Evolutionary conservation across 164 flowering plant species (phyloP), one percentile per base, ranked within the genome.

Genomic region (Cinnamomum chago): DNA sequence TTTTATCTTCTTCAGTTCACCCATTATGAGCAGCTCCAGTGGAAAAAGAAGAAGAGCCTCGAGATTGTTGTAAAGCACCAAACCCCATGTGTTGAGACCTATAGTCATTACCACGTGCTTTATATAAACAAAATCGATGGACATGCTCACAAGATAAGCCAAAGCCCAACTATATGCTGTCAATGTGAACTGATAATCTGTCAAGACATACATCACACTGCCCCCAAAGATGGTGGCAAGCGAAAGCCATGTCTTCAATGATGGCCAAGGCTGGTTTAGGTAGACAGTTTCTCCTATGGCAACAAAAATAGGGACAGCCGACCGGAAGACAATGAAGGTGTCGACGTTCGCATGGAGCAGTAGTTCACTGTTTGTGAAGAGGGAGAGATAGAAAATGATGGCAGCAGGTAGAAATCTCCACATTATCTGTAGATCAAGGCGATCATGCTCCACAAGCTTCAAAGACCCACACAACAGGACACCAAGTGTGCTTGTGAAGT

Each of bases 41-140:
- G 98, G 97, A 81, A 93, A 95, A 50, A 92, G 79, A 24, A 95
- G 82, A 62, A 95, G 88, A 62, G 98, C 98, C 81, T 90, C 98
- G 2, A 93, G 91, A 81, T 93, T 93, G 84, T 92, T 95, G 86
- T 94, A 94, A 79, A 94, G 82, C 50, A 95, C 99, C 72, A 95
- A 88, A 58, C 98, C 99, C 98, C 99, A 95, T 15, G 99, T 90
- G 76, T 89, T 92, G 25, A 95, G 82, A 40, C 97, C 95, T 72
- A 95, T 90, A 23, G 97, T 95, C 99, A 92, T 93, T 13, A 93
- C 97, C 58, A 95, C 98, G 77, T 95, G 98, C 88, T 93, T 95
- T 30, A 95, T 93, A 83, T 95, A 95, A 23, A 95, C 97, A 75
- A 93, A 95, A 82, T 93, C 98, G 10, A 95, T 84, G 50, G 99